Evolutionary conservation across 805 yeast genomes (phyloP).

Genomic region (Candida coquimbonensis): DNA sequence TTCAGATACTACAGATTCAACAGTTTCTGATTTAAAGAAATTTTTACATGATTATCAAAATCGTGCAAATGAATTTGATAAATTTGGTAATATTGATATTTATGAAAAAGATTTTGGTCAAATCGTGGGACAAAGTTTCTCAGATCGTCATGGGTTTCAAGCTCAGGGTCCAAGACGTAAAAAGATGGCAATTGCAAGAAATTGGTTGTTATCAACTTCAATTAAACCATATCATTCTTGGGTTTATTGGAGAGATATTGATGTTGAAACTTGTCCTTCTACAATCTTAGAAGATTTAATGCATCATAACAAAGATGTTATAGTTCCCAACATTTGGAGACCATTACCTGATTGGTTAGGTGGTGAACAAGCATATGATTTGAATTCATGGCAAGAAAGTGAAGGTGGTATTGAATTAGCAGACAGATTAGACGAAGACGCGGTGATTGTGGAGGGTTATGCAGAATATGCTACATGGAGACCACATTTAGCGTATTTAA

Average conservation of each 20-base stretch:
- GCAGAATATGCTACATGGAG: constrained; percentile 98
- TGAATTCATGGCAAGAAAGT: constrained; percentile 81
- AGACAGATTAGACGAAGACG: constrained; percentile 76
- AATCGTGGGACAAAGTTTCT: constrained; percentile 83
- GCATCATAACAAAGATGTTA: constrained; percentile 86
- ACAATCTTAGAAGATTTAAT: constrained; percentile 85
- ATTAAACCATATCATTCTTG: constrained; percentile 87
- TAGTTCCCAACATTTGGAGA: constrained; percentile 93
- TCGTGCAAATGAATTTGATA: constrained; percentile 50
- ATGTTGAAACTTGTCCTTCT: constrained; percentile 84
- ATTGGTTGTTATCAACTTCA: constrained; percentile 86
- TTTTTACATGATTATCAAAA: constrained; percentile 59
- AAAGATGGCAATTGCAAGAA: constrained; percentile 92
- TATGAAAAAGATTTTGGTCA: constrained; percentile 93
- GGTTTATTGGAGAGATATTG: constrained; percentile 98
- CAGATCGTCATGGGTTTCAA: constrained; percentile 90
- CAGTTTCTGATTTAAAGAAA: constrained; percentile 59
- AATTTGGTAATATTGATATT: constrained; percentile 81
- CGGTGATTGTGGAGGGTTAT: constrained; percentile 95
- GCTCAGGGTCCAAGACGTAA: constrained; percentile 95
- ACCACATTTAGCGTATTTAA: constrained; percentile 88
- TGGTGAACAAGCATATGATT: constrained; percentile 76
- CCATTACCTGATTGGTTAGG: constrained; percentile 85
- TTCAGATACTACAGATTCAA: constrained; percentile 84
- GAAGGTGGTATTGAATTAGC: constrained; percentile 80